Evolutionary conservation across 2,329 filamentous ascomycete genomes (phyloP), one percentile per base, ranked within the genome.

Genomic region (Pseudocercospora fijiensis): DNA sequence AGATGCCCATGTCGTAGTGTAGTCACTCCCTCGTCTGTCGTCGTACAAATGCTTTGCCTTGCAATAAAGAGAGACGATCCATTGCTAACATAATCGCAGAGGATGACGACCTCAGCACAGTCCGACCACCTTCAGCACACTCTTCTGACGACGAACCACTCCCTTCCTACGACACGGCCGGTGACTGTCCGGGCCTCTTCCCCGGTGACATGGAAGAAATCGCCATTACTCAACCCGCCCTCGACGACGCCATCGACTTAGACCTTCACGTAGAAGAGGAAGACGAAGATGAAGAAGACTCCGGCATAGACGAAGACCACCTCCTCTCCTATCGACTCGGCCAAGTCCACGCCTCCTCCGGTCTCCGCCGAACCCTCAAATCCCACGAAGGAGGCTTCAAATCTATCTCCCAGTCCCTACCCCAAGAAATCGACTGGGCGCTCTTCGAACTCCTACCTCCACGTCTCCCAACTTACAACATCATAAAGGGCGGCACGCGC

Each of bases 401-500:
- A 52, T 90, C 74, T 84, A 82, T 58, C 84, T 88, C 58, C 27
- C 68, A 64, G 83, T 89, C 65, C 88, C 89, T 4, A 80, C 96
- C 24, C 5, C 94, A 97, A 75, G 94, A 98, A 76, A 92, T 98
- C 51, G 94, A 98, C 76, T 98, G 94, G 94, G 92, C 93, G 0
- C 81, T 98, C 2, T 92, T 98, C 70, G 87, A 90, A 69, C 91
- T 98, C 67, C 81, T 89, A 10, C 82, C 88, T 3, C 84, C 88
- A 10, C 86, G 94, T 1, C 80, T 88, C 13, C 90, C 94, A 2
- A 81, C 84, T 0, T 84, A 86, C 64, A 97, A 97, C 70, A 78
- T 85, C 10, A 88, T 96, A 22, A 86, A 86, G 65, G 82, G 80
- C 26, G 82, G 78, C 45, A 74, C 72, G 30, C 77, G 78, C 56